Evolutionary conservation across 179 eudicot genomes (phyloP).

Genomic region (Corrigiola litoralis): DNA sequence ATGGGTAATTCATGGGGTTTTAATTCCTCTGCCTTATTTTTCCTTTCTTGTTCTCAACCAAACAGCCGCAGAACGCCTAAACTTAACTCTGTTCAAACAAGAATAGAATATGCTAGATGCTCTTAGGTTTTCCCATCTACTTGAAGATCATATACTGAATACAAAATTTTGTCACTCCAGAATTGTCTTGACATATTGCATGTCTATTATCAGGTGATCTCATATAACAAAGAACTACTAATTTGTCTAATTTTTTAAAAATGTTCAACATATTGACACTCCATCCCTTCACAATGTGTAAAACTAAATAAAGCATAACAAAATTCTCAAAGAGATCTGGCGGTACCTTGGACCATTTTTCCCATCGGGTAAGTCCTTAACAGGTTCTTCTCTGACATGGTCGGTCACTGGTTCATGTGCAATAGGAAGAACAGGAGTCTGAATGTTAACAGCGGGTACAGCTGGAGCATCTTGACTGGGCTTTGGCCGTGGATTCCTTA

Average conservation of each 20-base stretch:
- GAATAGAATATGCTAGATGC: not conserved
- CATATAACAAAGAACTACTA: not conserved
- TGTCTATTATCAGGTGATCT: not conserved
- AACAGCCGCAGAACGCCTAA: no score
- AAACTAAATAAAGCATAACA: not conserved
- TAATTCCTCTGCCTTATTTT: no score
- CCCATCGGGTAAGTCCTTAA: constrained; percentile 51
- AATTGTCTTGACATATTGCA: not conserved
- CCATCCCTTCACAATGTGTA: not conserved
- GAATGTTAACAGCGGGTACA: constrained; percentile 29
- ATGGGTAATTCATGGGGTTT: no score
- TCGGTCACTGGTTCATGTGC: constrained; percentile 35
- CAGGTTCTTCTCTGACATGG: constrained; percentile 45
- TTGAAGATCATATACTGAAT: not conserved
- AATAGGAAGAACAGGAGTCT: constrained; percentile 28
- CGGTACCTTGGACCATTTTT: constrained; percentile 58
- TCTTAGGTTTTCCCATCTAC: not conserved
- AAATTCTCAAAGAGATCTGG: not conserved
- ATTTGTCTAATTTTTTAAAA: not conserved
- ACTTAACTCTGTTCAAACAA: not conserved
- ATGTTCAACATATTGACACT: not conserved
- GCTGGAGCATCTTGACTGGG: constrained; percentile 39
- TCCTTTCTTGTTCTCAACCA: no score
- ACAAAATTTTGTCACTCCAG: not conserved
- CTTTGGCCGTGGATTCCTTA: constrained; percentile 48